Conservation (phyloP, 441 rosid species). For the Corymbia calophylla region DNA sequence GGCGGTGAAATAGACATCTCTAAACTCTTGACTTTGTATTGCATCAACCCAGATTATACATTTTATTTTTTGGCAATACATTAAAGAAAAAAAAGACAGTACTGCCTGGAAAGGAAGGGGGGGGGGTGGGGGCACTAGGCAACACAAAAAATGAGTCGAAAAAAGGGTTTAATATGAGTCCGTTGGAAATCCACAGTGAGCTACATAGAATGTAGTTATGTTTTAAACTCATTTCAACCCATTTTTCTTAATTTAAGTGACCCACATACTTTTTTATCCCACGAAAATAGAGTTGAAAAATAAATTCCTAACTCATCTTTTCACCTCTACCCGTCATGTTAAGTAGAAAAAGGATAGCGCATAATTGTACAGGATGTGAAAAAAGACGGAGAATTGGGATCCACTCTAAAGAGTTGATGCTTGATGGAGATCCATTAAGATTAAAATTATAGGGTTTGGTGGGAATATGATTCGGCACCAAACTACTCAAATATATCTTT, state of each 20-base stretch:
- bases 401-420: not conserved
- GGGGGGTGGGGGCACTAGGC: not conserved
- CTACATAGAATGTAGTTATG: not conserved
- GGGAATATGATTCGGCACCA: not conserved
- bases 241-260: not conserved
- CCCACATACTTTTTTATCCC: accelerated
- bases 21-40: too few species aligned
- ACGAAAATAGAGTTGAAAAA: not conserved
- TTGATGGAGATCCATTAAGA: not conserved
- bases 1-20: not conserved
- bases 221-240: not conserved
- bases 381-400: not conserved
- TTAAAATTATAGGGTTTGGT: not conserved
- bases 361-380: not conserved
- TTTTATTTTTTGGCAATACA: not conserved
- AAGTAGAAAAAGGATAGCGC: not conserved
- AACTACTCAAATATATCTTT: not conserved
- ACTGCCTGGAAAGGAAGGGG: not conserved
- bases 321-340: not conserved
- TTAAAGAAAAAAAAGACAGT: not conserved
- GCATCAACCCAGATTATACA: too few species aligned
- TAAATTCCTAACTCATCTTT: not conserved
- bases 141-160: not conserved
- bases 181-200: not conserved
- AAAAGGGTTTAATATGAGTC: not conserved